Percentiles rank a stretch among this genome's conserved stretches.
phyloP scores from a whole-genome alignment of 177 flowering plant genomes.

The Vitis hybrid region DNA sequence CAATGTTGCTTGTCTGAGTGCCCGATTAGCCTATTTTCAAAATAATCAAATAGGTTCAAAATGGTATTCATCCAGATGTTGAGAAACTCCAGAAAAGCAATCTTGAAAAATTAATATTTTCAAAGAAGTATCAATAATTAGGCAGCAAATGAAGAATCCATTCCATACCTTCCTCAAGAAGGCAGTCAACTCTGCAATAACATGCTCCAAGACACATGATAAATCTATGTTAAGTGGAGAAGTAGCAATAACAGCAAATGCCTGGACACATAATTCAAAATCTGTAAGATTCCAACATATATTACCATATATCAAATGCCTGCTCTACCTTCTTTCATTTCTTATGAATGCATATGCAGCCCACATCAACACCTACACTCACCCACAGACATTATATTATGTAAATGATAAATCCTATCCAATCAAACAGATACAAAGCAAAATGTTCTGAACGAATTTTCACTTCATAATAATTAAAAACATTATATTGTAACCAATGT shows the following conservation, averaged over 20 bases:
- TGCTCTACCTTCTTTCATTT: too few species aligned
- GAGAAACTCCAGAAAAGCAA: background rate
- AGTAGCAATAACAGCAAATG: conserved; percentile 93
- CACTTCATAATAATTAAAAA: too few species aligned
- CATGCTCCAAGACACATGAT: conserved; percentile 84
- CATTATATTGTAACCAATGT: too few species aligned
- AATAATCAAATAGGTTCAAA: conserved; percentile 5
- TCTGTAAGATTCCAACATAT: too few species aligned
- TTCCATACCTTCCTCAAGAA: conserved; percentile 77
- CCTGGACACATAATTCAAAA: conserved; percentile 41
- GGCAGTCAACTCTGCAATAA: conserved; percentile 84
- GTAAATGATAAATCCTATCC: too few species aligned
- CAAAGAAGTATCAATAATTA: background rate
- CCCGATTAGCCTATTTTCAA: conserved; percentile 80
- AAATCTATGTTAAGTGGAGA: conserved; percentile 83
- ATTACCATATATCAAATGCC: background rate
- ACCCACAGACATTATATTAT: too few species aligned
- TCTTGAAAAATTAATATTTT: background rate
- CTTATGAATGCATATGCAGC: too few species aligned
- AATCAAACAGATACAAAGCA: too few species aligned
- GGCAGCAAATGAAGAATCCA: background rate
- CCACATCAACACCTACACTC: too few species aligned
- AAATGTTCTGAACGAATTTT: too few species aligned
- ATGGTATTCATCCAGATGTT: background rate
- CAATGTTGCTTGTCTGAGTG: conserved; percentile 89